Base-by-base conservation (phyloP, 352 stramenopile genomes). In the Thalassiosira mediterranea region DNA sequence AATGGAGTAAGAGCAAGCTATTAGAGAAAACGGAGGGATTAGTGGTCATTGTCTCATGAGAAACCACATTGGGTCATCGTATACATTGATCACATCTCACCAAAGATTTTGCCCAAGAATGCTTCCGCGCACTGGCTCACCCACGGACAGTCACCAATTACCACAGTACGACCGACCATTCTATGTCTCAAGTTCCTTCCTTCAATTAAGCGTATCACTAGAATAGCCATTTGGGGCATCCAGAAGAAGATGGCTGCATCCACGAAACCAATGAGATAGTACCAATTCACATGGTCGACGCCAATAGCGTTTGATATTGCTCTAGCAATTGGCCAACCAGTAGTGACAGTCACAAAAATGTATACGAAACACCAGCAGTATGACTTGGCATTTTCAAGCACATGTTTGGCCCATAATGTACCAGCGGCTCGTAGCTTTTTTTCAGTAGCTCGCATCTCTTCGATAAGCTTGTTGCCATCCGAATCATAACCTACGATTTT, bases 321-420 rank as follows among this genome's bases (percentile, higher is more conserved):
- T 51, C 38, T 79, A 47, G 83, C 54, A 4, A 93, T 47, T 26
- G 84, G 76, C 70, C 83, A 91, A 8, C 87, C 87, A 57, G 28
- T 74, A 31, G 76, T 89, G 3, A 93, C 88, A 51, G 86, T 93
- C 1, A 76, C 70, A 61, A 92, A 61, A 42, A 93, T 83, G 57
- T 93, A 93, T 5, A 91, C 17, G 47, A 91, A 89, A 48, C 64
- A 83, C 81, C 91, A 88, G 3, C 89, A 86, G 63, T 92, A 93
- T 2, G 88, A 81, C 72, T 76, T 88, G 31, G 74, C 79, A 58
- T 84, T 86, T 70, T 93, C 88, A 25, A 93, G 60, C 37, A 92
- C 83, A 44, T 93, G 88, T 29, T 90, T 73, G 1, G 73, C 67
- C 88, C 88, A 93, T 10, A 89, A 23, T 69, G 88, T 61, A 8